Evolutionary conservation across 1,284 basidiomycete genomes (phyloP).

Genomic region (Puccinia polysora): DNA sequence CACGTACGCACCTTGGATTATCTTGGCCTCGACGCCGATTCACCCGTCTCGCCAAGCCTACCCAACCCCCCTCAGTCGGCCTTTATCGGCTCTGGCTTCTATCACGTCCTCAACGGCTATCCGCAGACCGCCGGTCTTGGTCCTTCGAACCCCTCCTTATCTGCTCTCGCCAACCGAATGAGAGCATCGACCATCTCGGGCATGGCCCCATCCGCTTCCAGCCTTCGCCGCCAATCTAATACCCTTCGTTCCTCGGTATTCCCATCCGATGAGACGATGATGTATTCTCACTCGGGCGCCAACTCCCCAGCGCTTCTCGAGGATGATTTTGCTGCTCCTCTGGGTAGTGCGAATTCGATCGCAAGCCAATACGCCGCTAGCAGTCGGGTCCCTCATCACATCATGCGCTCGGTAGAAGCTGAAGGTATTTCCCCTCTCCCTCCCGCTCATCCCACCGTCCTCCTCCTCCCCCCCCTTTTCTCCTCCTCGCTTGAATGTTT

Average conservation of each 20-base stretch:
- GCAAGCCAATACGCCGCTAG: constrained; percentile 31
- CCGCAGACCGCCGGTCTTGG: not conserved
- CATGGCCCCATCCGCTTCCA: constrained; percentile 11
- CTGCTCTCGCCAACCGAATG: constrained; percentile 20
- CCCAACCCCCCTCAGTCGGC: constrained; percentile 28
- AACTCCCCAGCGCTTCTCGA: constrained; percentile 16
- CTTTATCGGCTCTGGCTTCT: constrained; percentile 11
- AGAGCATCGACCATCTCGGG: constrained; percentile 39
- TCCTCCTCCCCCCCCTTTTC: not conserved
- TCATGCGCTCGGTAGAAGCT: constrained; percentile 1
- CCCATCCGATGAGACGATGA: constrained; percentile 11
- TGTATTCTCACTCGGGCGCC: not conserved
- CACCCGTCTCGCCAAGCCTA: constrained; percentile 46
- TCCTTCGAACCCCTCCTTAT: constrained; percentile 9
- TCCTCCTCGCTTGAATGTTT: not conserved
- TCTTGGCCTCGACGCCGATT: constrained; percentile 74
- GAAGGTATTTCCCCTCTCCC: constrained; percentile 2
- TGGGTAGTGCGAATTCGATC: constrained; percentile 28
- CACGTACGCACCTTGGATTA: constrained; percentile 91
- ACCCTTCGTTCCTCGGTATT: constrained; percentile 9
- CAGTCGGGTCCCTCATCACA: constrained; percentile 5
- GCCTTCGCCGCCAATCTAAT: constrained; percentile 4
- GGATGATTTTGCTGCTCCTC: constrained; percentile 30
- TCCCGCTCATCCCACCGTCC: not conserved
- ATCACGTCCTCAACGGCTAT: constrained; percentile 25